Base-by-base conservation (phyloP, 2,329 filamentous ascomycete genomes). In the Plenodomus tracheiphilus region DNA sequence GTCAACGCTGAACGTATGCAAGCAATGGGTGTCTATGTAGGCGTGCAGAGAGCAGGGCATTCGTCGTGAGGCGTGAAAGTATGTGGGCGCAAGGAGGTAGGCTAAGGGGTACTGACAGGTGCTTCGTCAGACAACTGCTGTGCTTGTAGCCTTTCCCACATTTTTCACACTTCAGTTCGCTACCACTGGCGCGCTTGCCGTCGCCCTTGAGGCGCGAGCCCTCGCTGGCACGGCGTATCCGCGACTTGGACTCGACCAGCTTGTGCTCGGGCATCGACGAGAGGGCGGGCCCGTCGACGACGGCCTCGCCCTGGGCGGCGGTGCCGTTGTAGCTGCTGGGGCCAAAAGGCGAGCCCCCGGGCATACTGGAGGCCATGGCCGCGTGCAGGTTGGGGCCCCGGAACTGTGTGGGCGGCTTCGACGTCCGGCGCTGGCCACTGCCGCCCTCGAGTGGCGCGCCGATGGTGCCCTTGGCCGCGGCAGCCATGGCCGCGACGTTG, bases 71-170 rank as follows among this genome's bases (percentile, higher is more conserved):
- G 53, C 62, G 64, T 73, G 70, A 72, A 72, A 70, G 65, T 70
- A 66, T 73, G 71, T 72, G 74, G 70, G 68, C 70, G 68, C 61
- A 70, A 65, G 66, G 52, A 53, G 49, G 45, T 58, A 51, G 62
- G 70, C 69, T 73, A 71, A 79, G 82, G 85, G 82, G 79, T 82
- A 96, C 94, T 85, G 86, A 97, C 94, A 97, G 88, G 86, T 99
- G 94, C 85, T 97, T 99, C 74, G 90, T 95, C 81, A 99, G 85
- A 85, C 94, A 99, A 81, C 94, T 97, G 85, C 92, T 96, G 83
- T 99, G 94, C 86, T 99, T 99, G 85, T 99, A 99, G 78, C 91
- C 91, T 83, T 99, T 99, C 76, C 93, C 93, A 81, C 94, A 99
- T 77, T 92, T 93, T 73, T 96, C 91, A 80, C 94, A 99, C 76